Conservation (phyloP, 192 early-diverging fungal species). For the Gamsiella multidivaricata region DNA sequence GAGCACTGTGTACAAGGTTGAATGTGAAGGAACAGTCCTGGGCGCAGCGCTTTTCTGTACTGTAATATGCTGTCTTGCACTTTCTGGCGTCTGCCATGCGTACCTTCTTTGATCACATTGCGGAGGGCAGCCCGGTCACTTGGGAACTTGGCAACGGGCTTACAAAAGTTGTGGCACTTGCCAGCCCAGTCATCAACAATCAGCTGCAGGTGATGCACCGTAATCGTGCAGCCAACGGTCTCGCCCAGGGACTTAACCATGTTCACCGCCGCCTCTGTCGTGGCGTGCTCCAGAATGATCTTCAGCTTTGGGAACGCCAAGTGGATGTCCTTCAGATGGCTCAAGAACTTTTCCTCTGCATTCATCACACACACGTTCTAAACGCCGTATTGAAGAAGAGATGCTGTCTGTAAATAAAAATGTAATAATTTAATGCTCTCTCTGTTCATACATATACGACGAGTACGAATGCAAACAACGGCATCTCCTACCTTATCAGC, state of each 20-base stretch:
- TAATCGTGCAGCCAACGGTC: constrained; percentile 95
- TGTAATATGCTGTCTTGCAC: too few species aligned
- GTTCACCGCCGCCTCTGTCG: constrained; percentile 92
- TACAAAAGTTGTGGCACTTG: constrained; percentile 96
- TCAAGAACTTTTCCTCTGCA: constrained; percentile 93
- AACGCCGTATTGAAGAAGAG: background rate
- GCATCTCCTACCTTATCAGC: constrained; percentile 68
- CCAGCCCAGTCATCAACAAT: constrained; percentile 99
- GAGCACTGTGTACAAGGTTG: too few species aligned
- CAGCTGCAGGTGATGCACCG: constrained; percentile 92
- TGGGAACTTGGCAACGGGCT: constrained; percentile 97
- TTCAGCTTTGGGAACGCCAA: constrained; percentile 90
- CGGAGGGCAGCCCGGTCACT: constrained; percentile 90
- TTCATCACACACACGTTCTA: constrained; percentile 94
- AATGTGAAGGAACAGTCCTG: too few species aligned
- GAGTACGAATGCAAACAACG: background rate
- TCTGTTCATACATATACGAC: too few species aligned
- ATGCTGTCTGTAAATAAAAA: background rate
- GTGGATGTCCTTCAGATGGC: constrained; percentile 87
- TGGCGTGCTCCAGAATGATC: constrained; percentile 98
- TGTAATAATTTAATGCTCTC: background rate
- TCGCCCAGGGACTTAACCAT: constrained; percentile 89
- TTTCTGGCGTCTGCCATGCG: background rate
- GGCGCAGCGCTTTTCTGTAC: too few species aligned
- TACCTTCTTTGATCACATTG: constrained; percentile 79